A percentile compares a stretch with the other conserved stretches of the same genome.
These are phyloP conservation scores for Agrostemma githago DNA, from an alignment of 148 eudicot species.

Conservation along the genomic window DNA sequence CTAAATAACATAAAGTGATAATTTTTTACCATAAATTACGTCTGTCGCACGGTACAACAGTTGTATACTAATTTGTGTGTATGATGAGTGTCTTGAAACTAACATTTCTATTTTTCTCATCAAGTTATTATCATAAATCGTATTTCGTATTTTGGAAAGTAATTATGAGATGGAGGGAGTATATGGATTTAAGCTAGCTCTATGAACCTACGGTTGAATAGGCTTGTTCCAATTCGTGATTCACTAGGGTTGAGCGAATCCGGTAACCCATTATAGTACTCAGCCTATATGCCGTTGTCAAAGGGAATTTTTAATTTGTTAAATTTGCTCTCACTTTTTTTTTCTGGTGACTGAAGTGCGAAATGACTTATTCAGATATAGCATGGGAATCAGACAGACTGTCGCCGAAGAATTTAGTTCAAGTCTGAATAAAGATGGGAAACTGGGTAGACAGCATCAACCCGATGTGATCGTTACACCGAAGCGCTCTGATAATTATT, in stretches of 20 bases:
- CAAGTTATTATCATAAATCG: too few species aligned
- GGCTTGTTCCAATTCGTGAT: background rate
- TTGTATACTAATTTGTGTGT: too few species aligned
- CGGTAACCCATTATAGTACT: background rate
- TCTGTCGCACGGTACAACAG: too few species aligned
- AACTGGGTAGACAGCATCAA: slow-evolving; percentile 82
- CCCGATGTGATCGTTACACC: slow-evolving; percentile 82
- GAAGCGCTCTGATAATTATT: slow-evolving; percentile 57
- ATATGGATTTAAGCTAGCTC: background rate
- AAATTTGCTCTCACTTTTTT: background rate
- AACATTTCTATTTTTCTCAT: too few species aligned
- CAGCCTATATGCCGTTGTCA: background rate
- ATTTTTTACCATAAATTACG: too few species aligned
- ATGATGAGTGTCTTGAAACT: too few species aligned
- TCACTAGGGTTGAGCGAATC: background rate
- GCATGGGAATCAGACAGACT: slow-evolving; percentile 95
- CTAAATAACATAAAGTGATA: too few species aligned
- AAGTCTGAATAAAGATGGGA: slow-evolving; percentile 66
- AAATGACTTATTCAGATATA: slow-evolving; percentile 55
- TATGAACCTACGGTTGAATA: background rate
- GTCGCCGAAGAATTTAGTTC: slow-evolving; percentile 89
- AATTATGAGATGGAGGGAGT: too few species aligned
- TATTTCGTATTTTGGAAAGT: too few species aligned
- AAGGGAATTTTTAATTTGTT: slow-evolving; percentile 4
- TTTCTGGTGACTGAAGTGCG: background rate